phyloP scores from a whole-genome alignment of 2,329 filamentous ascomycete genomes.

The Colletotrichum sp. region DNA sequence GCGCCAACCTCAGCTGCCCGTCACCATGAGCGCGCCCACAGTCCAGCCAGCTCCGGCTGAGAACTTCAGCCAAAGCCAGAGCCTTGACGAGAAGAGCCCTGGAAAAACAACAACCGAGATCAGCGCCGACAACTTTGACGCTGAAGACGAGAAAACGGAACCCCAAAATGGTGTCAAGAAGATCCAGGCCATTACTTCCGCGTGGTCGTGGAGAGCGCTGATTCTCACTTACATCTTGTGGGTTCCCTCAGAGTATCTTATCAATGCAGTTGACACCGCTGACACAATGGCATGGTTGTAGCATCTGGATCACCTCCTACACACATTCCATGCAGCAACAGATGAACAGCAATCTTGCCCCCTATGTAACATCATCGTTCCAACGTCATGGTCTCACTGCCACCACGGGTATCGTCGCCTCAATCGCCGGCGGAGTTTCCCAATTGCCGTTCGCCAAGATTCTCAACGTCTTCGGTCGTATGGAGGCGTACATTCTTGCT shows the following conservation, averaged over 20 bases:
- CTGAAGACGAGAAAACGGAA: neutral
- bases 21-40: slow-evolving; percentile 3
- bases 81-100: neutral
- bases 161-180: slow-evolving; percentile 15
- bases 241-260: neutral
- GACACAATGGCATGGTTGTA: slow-evolving; percentile 17
- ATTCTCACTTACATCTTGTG: slow-evolving; percentile 44
- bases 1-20: neutral
- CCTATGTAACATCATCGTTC: slow-evolving; percentile 43
- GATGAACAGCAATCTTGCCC: slow-evolving; percentile 34
- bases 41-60: neutral
- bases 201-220: slow-evolving; percentile 41
- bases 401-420: slow-evolving; percentile 49
- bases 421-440: slow-evolving; percentile 30
- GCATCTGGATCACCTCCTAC: slow-evolving; percentile 49
- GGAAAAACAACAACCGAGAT: neutral
- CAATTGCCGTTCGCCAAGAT: slow-evolving; percentile 42
- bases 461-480: slow-evolving; percentile 42
- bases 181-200: slow-evolving; percentile 32
- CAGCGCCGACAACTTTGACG: neutral
- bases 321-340: slow-evolving; percentile 45
- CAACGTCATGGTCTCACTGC: slow-evolving; percentile 50
- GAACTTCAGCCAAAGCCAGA: neutral
- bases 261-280: neutral
- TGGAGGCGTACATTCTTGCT: slow-evolving; percentile 37